A percentile compares a stretch with the other conserved stretches of the same genome.
These are phyloP conservation scores for Scedosporium dehoogii DNA, from an alignment of 2,329 filamentous ascomycete species.

Conservation along the genomic window DNA sequence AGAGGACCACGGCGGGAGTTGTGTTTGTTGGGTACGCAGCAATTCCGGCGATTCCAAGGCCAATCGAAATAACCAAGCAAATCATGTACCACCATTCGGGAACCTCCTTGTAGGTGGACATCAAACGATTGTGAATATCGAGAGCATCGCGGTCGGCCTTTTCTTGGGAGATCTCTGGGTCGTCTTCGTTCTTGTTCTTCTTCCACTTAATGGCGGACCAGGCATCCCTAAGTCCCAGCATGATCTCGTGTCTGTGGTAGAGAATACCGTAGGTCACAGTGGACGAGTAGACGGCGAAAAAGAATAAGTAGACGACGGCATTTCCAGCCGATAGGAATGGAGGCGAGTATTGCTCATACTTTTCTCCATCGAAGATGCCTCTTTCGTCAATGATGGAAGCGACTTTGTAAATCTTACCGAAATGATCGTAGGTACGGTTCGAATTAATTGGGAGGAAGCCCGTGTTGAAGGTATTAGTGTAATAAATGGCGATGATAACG, in stretches of 20 bases:
- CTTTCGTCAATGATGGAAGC: slow-evolving; percentile 20
- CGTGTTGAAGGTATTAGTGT: slow-evolving; percentile 23
- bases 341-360: slow-evolving; percentile 30
- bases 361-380: slow-evolving; percentile 24
- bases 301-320: slow-evolving; percentile 24
- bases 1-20: slow-evolving; percentile 29
- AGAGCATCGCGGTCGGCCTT: slow-evolving; percentile 11
- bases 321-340: slow-evolving; percentile 29
- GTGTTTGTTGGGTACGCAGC: slow-evolving; percentile 32
- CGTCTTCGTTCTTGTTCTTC: slow-evolving; percentile 16
- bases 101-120: slow-evolving; percentile 34
- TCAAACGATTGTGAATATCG: slow-evolving; percentile 36
- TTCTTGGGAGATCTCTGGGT: slow-evolving; percentile 9
- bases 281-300: slow-evolving; percentile 30
- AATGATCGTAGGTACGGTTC: slow-evolving; percentile 28
- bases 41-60: slow-evolving; percentile 24
- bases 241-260: slow-evolving; percentile 28
- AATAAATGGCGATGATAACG: slow-evolving; percentile 21
- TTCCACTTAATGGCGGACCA: slow-evolving; percentile 10
- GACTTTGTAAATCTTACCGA: slow-evolving; percentile 28
- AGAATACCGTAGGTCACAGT: slow-evolving; percentile 28
- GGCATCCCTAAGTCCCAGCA: slow-evolving; percentile 23
- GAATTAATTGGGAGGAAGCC: slow-evolving; percentile 30
- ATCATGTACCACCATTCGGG: slow-evolving; percentile 37
- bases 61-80: slow-evolving; percentile 19